Conservation (phyloP, 345 rosid genomes). For the Melaleuca quinquenervia region DNA sequence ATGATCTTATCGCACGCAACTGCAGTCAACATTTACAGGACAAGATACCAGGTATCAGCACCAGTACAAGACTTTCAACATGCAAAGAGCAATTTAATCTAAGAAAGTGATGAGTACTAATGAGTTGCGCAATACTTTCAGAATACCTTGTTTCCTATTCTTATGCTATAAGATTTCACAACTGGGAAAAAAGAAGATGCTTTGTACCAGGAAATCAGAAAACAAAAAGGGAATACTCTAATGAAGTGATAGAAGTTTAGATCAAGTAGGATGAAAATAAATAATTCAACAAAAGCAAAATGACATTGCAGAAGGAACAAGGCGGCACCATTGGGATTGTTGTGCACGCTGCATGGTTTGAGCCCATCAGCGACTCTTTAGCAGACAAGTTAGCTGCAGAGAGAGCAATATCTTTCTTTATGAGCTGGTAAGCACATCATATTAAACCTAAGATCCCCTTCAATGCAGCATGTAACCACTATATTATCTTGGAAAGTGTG, state of each 20-base stretch:
- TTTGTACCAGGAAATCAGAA: background rate
- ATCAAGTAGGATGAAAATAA: background rate
- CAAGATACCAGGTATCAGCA: constrained; percentile 35
- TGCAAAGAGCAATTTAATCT: background rate
- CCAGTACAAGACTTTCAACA: background rate
- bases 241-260: background rate
- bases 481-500: background rate
- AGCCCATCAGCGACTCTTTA: constrained; percentile 40
- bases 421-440: constrained; percentile 33
- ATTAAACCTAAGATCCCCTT: background rate
- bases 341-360: constrained; percentile 41
- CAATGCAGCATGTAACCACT: background rate
- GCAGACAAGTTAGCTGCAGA: constrained; percentile 41
- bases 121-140: background rate
- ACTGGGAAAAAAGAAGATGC: background rate
- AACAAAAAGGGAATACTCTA: background rate
- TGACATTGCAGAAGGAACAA: constrained; percentile 31
- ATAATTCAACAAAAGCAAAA: background rate
- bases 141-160: background rate
- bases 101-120: background rate
- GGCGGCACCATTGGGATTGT: constrained; percentile 55
- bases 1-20: constrained; percentile 53
- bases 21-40: constrained; percentile 34
- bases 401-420: constrained; percentile 53
- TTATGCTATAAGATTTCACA: background rate